Base-by-base conservation (phyloP, 2,329 filamentous ascomycete genomes). In the Diatrype stigma region DNA sequence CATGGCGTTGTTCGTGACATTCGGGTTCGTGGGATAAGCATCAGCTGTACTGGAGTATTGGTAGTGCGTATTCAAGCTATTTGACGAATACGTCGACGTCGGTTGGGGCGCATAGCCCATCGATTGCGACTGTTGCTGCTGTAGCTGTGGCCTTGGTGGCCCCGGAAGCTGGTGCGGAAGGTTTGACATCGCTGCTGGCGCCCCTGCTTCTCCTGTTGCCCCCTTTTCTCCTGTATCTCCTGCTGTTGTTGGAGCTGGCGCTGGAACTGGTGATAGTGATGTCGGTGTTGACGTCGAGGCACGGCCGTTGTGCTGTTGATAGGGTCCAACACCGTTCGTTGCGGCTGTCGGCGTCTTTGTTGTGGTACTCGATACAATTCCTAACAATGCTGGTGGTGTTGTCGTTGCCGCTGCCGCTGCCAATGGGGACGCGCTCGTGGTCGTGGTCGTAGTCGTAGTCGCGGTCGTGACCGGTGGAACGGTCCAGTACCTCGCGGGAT, bases 21-120 rank as follows among this genome's bases (percentile, higher is more conserved):
- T 57, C 3, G 65, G 46, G 44, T 52, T 63, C 48, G 66, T 57
- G 54, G 71, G 67, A 55, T 73, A 74, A 19, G 63, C 60, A 53
- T 73, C 71, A 8, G 53, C 51, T 19, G 62, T 51, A 46, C 56
- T 63, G 21, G 57, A 46, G 51, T 66, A 68, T 47, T 60, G 63
- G 50, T 68, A 68, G 19, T 65, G 63, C 45, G 53, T 58, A 40
- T 53, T 56, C 57, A 68, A 62, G 42, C 58, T 53, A 22, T 61
- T 53, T 16, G 62, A 49, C 47, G 57, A 53, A 47, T 67, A 66
- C 21, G 60, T 54, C 47, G 66, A 66, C 17, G 60, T 55, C n/a
- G 60, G 55, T 42, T 57, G 57, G 21, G 58, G 59, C 40, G 61
- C 52, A 49, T 67, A 68, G 46, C 56, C 56, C 16, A 63, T 50